These are phyloP conservation scores for Dalbergia cultrata DNA, from an alignment of 306 rosid species.

Conservation along the genomic window DNA sequence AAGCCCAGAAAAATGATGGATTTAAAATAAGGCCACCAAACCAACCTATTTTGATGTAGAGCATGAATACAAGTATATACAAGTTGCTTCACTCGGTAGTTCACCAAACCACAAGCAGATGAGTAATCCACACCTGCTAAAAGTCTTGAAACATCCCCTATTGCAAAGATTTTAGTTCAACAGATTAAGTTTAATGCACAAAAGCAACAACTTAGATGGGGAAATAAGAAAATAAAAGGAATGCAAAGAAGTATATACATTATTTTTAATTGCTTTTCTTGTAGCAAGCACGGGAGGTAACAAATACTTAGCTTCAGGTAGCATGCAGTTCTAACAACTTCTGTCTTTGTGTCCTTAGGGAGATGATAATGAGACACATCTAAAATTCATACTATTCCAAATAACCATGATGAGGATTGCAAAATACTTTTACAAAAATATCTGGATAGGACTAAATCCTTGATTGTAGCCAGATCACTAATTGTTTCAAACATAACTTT, in stretches of 20 bases:
- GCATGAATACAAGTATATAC: conserved; percentile 70
- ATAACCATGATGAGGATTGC: not conserved
- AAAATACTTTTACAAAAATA: not conserved
- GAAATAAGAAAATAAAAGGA: not conserved
- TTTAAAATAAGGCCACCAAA: not conserved
- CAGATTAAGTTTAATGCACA: conserved; percentile 2
- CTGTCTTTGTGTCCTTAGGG: not conserved
- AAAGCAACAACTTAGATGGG: not conserved
- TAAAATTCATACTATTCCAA: not conserved
- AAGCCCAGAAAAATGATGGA: not conserved
- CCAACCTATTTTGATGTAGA: conserved; percentile 77
- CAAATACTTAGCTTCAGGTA: not conserved
- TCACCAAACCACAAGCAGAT: conserved; percentile 63
- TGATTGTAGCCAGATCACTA: not conserved
- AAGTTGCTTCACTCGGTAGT: conserved; percentile 72
- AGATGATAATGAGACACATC: conserved; percentile 10
- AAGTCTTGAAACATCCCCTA: conserved; percentile 69
- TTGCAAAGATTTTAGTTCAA: conserved; percentile 40
- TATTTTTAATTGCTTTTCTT: conserved; percentile 23
- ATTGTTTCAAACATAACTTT: not conserved
- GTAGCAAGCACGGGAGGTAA: not conserved
- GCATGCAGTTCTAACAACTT: not conserved
- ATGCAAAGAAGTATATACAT: conserved; percentile 20
- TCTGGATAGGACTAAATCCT: not conserved
- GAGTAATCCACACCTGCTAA: conserved; percentile 72